Base-by-base conservation (phyloP, 352 stramenopile species). In the Thalassiosira exigua region DNA sequence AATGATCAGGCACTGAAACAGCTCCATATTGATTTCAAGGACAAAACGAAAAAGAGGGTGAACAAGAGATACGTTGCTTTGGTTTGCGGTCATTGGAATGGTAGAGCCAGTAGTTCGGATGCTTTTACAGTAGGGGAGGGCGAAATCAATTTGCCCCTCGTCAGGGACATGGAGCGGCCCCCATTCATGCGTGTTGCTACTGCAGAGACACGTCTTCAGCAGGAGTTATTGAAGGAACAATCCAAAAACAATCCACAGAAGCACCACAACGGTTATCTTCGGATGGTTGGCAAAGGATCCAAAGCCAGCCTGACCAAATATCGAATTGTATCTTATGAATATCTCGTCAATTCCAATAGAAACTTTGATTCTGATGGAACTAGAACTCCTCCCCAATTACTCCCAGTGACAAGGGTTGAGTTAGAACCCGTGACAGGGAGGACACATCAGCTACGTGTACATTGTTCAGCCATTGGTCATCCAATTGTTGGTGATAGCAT, bases 361-460 rank as follows among this genome's bases (percentile, higher is more conserved):
- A n/a, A 24, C 21, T 22, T 51, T 84, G 52, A 75, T 50, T 24
- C 67, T 59, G 5, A 69, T 7, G 12, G 36, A n/a, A n/a, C n/a
- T n/a, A n/a, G n/a, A n/a, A n/a, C n/a, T n/a, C n/a, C 39, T 17
- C 39, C 39, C 17, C 46, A 19, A 7, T 19, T 59, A 1, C 60
- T 82, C 22, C 74, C 74, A 7, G 67, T 82, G 39, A 82, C 74
- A 22, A 70, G 74, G 57, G 39, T 84, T 17, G 64, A 77, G 56
- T 29, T 85, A 1, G 21, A 24, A 14, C 73, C 73, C 24, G 59
- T 84, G 12, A 90, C 87, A 4, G 84, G 81, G 21, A 32, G 96
- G 67, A 97, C 95, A 2, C 96, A 98, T 85, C 96, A 98, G 87
- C 84, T 98, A 27, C 90, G 95, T 69, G 94, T 98, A 14, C 96